Evolutionary conservation across 371 early-diverging fungal species (phyloP), one percentile per base, ranked within the genome.

Genomic region (Blakeslea trispora): DNA sequence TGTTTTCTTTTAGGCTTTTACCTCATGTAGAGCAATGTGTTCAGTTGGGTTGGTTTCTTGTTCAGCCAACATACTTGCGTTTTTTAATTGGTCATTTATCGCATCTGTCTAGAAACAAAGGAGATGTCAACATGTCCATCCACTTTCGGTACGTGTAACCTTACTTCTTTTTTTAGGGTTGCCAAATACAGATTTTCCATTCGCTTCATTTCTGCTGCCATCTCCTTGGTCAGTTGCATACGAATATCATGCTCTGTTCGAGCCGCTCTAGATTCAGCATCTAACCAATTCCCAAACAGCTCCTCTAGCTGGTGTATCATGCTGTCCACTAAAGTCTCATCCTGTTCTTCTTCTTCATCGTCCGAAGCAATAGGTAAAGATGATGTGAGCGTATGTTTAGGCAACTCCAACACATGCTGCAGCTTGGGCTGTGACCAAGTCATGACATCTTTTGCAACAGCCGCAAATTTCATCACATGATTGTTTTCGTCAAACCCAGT

Each of bases 381-480:
- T 28, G 28, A 28, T 28, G 28, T 28, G 74, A 49, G 75, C 76
- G 1, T 71, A 60, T 13, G 47, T 53, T 23, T 79, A 75, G 6
- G 49, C 69, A 4, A 68, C 69, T 32, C 68, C 71, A 13, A 28
- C 7, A 7, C 37, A 9, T 37, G 9, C 11, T 37, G 37, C 11
- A 13, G 9, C 11, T 37, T 37, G n/a, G 66, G 59, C 19, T 66
- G 71, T 15, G 70, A 59, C 67, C 66, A 68, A 8, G 81, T 82
- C 6, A 77, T 69, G 0, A 87, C 77, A 56, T 83, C 79, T 56
- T 78, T 84, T 1, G 89, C 86, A 0, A 82, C 84, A 0, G 85
- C 79, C 6, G 90, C 82, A 67, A 89, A 89, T 43, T 82, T 81
- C 67, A 91, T 76, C 10, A 88, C 82, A 45, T 81, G 79, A 19